phyloP scores from a whole-genome alignment of 345 rosid species.

The Excoecaria cochinchinensis region DNA sequence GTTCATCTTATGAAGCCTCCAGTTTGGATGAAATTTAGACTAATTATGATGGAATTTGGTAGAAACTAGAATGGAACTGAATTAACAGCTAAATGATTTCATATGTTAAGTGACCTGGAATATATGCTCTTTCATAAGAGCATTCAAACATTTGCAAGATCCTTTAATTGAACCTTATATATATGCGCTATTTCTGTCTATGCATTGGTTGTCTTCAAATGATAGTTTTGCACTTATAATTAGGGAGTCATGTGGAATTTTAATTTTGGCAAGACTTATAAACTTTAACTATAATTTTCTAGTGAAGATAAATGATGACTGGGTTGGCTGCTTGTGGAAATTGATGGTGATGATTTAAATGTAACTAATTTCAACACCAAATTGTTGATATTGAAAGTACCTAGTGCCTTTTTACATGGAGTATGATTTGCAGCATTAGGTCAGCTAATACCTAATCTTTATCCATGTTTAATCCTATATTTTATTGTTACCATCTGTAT shows the following conservation, averaged over 20 bases:
- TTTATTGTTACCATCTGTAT: background rate
- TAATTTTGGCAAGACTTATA: no score
- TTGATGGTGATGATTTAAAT: background rate
- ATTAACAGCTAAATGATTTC: background rate
- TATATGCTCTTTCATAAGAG: background rate
- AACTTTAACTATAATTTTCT: background rate
- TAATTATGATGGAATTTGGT: background rate
- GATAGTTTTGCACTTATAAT: background rate
- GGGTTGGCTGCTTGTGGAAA: slow-evolving; percentile 1
- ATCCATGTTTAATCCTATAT: background rate
- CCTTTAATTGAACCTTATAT: background rate
- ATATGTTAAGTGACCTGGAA: background rate
- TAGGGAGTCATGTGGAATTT: background rate
- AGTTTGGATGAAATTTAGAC: background rate
- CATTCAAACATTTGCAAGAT: background rate
- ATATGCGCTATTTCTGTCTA: background rate
- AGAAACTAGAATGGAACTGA: no score
- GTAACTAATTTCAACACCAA: background rate
- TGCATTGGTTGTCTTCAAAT: background rate
- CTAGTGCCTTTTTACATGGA: background rate
- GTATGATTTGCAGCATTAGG: background rate
- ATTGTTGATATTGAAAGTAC: background rate
- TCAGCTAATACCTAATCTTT: background rate
- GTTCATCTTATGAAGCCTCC: background rate
- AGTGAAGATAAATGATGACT: background rate